Conservation (phyloP, 2,329 filamentous ascomycete genomes). For the Grosmannia clavigera region DNA sequence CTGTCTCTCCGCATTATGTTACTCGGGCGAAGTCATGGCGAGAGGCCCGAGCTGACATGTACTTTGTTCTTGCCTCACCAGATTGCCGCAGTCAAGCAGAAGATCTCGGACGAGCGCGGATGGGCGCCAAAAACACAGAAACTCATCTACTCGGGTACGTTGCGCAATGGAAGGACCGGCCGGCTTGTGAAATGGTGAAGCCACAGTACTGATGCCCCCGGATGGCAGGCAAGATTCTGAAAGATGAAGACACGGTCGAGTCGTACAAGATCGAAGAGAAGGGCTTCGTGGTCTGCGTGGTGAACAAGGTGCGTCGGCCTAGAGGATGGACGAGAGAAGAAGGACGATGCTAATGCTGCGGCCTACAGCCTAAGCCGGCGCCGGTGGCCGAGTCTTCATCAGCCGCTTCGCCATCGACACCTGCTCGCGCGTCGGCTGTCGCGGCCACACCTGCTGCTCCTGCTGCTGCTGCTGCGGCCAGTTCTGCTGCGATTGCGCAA, state of each 20-base stretch:
- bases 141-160: constrained; percentile 91
- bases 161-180: neutral
- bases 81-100: constrained; percentile 86
- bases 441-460: constrained; percentile 32
- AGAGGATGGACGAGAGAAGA: neutral
- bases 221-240: constrained; percentile 78
- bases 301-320: constrained; percentile 64
- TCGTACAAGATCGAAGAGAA: constrained; percentile 99
- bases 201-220: neutral
- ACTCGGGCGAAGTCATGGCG: neutral
- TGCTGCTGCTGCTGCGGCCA: constrained; percentile 37
- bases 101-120: constrained; percentile 83
- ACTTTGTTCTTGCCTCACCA: constrained; percentile 23
- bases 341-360: constrained; percentile 10
- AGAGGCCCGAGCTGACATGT: constrained; percentile 3
- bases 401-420: constrained; percentile 31
- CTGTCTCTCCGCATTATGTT: neutral
- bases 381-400: constrained; percentile 22
- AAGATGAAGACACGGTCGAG: constrained; percentile 93
- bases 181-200: neutral
- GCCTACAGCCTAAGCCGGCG: constrained; percentile 54
- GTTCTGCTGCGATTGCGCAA: constrained; percentile 32
- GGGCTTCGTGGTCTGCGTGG: constrained; percentile 97
- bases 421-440: constrained; percentile 31
- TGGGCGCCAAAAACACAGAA: constrained; percentile 88